Evolutionary conservation across 305 asterid species (phyloP).

Genomic region (Nicotiana rustica): DNA sequence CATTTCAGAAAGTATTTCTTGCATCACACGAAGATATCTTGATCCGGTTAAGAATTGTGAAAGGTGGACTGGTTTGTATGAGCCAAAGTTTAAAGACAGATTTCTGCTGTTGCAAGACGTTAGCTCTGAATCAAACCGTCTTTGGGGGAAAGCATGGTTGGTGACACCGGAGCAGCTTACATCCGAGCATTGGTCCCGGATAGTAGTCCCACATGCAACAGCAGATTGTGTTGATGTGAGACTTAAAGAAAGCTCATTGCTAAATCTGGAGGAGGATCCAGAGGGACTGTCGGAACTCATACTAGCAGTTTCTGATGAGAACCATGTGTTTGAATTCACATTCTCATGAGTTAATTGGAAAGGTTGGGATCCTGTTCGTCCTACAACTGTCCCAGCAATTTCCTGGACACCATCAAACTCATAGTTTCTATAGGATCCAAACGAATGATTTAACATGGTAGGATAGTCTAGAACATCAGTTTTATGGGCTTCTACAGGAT

Average conservation of each 20-base stretch:
- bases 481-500: constrained; percentile 46
- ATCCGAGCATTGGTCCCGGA: constrained; percentile 58
- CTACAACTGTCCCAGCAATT: constrained; percentile 39
- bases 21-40: constrained; percentile 68
- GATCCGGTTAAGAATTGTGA: constrained; percentile 61
- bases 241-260: constrained; percentile 72
- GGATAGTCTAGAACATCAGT: constrained; percentile 38
- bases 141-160: constrained; percentile 47
- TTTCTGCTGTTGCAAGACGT: constrained; percentile 57
- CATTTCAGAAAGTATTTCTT: constrained; percentile 79
- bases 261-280: constrained; percentile 55
- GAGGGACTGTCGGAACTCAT: constrained; percentile 38
- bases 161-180: constrained; percentile 53
- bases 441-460: constrained; percentile 39
- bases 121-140: constrained; percentile 50
- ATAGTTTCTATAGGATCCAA: constrained; percentile 40
- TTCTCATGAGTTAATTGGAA: constrained; percentile 35
- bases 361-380: constrained; percentile 39
- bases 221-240: constrained; percentile 63
- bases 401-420: constrained; percentile 46
- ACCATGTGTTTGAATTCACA: constrained; percentile 51
- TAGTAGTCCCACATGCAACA: constrained; percentile 34
- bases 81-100: constrained; percentile 49
- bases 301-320: constrained; percentile 43
- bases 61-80: constrained; percentile 55